A percentile compares a stretch with the other conserved stretches of the same genome.
phyloP scores from a whole-genome alignment of 75 land plant genomes.

The Larix kaempferi region DNA sequence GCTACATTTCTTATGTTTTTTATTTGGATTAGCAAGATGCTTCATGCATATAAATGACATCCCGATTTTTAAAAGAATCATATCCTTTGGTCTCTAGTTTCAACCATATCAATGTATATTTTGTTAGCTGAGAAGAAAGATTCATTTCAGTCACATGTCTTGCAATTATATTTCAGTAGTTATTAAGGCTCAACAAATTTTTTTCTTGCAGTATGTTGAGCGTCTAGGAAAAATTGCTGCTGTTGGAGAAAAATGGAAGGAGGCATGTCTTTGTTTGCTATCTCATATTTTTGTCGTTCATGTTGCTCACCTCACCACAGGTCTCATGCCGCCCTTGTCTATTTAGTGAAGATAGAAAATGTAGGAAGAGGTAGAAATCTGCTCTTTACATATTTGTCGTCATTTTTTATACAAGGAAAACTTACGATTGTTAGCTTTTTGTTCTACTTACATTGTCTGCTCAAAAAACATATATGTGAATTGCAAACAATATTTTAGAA shows the following conservation, averaged over 20 bases:
- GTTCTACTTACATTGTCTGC: background rate
- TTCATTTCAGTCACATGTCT: background rate
- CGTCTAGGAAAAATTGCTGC: constrained; percentile 27
- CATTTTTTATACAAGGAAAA: background rate
- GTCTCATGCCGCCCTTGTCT: constrained; percentile 6
- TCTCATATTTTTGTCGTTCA: constrained; percentile 43
- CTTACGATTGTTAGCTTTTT: background rate
- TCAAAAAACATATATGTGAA: background rate
- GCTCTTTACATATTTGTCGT: background rate
- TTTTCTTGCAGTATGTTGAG: constrained; percentile 25
- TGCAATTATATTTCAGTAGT: background rate
- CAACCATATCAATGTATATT: background rate
- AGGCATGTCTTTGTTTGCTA: constrained; percentile 24
- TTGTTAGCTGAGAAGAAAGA: background rate
- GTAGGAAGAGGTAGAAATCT: background rate
- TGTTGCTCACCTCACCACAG: constrained; percentile 52
- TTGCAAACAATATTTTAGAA: background rate
- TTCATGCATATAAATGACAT: background rate
- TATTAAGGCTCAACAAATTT: background rate
- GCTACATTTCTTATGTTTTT: background rate
- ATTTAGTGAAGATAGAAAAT: background rate
- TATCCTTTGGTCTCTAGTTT: background rate
- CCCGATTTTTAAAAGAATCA: background rate
- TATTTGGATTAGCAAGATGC: background rate
- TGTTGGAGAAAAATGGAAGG: constrained; percentile 12